phyloP scores from a whole-genome alignment of 306 rosid species.

The Trifolium pratense region DNA sequence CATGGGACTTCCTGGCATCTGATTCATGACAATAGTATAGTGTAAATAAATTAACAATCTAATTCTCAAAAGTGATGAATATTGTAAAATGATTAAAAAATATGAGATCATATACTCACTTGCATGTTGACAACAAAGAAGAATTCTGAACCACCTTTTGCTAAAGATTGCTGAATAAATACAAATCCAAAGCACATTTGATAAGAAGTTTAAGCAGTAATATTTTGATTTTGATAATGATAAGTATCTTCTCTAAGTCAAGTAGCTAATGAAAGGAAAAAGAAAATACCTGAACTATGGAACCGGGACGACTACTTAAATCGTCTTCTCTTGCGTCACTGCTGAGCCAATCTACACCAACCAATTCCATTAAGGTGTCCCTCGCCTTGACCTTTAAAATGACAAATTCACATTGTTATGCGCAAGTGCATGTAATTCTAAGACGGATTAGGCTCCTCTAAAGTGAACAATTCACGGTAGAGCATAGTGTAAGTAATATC shows the following conservation, averaged over 20 bases:
- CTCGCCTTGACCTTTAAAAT: slow-evolving; percentile 72
- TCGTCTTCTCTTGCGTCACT: slow-evolving; percentile 70
- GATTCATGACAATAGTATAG: slow-evolving; percentile 23
- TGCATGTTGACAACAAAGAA: slow-evolving; percentile 80
- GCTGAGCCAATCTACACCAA: slow-evolving; percentile 84
- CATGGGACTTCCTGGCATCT: slow-evolving; percentile 75
- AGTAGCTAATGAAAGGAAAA: slow-evolving; percentile 9
- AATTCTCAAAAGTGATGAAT: slow-evolving; percentile 12
- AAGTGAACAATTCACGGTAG: background rate
- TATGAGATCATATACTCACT: slow-evolving; percentile 41
- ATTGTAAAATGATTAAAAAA: too few relatives aligned
- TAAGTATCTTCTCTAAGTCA: background rate
- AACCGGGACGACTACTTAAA: slow-evolving; percentile 66
- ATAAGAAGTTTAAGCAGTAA: slow-evolving; percentile 15
- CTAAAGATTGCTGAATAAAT: slow-evolving; percentile 65
- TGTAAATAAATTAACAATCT: slow-evolving; percentile 10
- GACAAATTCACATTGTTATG: slow-evolving; percentile 16
- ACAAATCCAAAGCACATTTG: slow-evolving; percentile 30
- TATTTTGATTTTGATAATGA: slow-evolving; percentile 3
- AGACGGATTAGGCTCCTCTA: background rate
- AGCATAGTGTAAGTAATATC: background rate
- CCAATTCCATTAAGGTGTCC: slow-evolving; percentile 71
- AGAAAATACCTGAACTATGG: slow-evolving; percentile 73
- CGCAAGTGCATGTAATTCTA: background rate
- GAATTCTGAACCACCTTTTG: slow-evolving; percentile 76